Evolutionary conservation across 768 basidiomycete species (phyloP).

Genomic region (Goffeauzyma gilvescens): DNA sequence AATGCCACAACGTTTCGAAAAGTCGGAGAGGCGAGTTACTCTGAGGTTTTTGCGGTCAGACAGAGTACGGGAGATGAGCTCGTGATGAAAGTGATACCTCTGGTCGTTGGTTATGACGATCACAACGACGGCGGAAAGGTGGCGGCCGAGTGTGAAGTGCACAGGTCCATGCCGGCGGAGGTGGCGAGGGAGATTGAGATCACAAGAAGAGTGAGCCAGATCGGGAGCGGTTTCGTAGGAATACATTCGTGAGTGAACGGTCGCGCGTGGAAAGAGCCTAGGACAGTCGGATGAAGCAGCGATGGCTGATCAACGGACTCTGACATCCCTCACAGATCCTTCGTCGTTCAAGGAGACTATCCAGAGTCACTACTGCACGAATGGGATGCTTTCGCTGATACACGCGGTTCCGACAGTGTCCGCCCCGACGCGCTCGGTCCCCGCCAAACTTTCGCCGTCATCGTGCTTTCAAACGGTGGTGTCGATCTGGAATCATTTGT

Average conservation of each 20-base stretch:
- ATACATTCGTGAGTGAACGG: constrained; percentile 43
- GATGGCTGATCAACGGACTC: too few relatives aligned
- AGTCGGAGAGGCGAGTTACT: constrained; percentile 90
- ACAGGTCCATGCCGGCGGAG: constrained; percentile 17
- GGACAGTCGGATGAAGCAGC: too few relatives aligned
- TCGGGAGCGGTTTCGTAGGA: constrained; percentile 58
- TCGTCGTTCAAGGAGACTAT: constrained; percentile 70
- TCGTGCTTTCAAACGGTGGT: constrained; percentile 77
- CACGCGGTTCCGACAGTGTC: constrained; percentile 62
- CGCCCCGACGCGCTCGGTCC: constrained; percentile 59
- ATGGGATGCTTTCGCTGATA: constrained; percentile 68
- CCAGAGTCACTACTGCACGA: constrained; percentile 54
- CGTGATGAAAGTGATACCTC: constrained; percentile 27
- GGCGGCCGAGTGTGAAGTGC: constrained; percentile 35
- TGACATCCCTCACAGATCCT: too few relatives aligned
- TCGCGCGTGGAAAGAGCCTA: too few relatives aligned
- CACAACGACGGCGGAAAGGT: background rate
- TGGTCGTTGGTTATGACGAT: constrained; percentile 3
- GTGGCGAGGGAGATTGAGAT: constrained; percentile 28
- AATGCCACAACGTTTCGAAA: constrained; percentile 62
- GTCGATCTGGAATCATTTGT: constrained; percentile 71
- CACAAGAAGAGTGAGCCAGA: constrained; percentile 42
- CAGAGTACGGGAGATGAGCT: background rate
- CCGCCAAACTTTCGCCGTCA: constrained; percentile 73
- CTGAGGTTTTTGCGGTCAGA: constrained; percentile 62